Conservation (phyloP, 2,329 filamentous ascomycete genomes). For the Thielaviopsis punctulata region DNA sequence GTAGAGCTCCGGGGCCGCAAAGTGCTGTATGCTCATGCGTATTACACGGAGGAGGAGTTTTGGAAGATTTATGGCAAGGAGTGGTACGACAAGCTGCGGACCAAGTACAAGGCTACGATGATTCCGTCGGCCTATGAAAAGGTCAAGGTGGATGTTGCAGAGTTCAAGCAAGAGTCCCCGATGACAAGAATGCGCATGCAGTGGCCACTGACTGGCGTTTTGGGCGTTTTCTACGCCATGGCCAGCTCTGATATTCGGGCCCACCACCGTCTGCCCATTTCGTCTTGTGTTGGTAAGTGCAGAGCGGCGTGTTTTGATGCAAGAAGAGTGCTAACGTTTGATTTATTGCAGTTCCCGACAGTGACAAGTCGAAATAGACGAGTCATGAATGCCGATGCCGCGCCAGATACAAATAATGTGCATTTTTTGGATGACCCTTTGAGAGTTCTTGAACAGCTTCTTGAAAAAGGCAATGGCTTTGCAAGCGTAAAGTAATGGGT, state of each 20-base stretch:
- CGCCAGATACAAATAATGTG: too few relatives aligned
- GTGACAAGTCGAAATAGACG: not conserved
- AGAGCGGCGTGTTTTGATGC: not conserved
- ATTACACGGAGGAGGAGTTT: conserved; percentile 51
- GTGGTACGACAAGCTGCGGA: conserved; percentile 40
- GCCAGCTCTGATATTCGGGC: conserved; percentile 7
- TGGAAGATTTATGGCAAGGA: conserved; percentile 44
- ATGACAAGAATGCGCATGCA: conserved; percentile 7
- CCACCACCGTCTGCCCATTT: conserved; percentile 7
- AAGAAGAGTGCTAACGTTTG: not conserved
- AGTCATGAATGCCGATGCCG: not conserved
- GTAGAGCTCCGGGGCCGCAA: conserved; percentile 46
- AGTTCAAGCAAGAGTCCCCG: conserved; percentile 3
- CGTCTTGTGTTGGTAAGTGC: conserved; percentile 8
- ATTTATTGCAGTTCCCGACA: not conserved
- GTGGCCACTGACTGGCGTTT: conserved; percentile 9
- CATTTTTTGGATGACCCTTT: not conserved
- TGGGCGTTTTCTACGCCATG: conserved; percentile 5
- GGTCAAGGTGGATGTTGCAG: conserved; percentile 29
- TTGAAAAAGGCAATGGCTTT: too few relatives aligned
- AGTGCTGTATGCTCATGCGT: conserved; percentile 53
- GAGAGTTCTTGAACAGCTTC: too few relatives aligned
- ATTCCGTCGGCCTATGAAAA: conserved; percentile 53
- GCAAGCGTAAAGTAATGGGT: too few relatives aligned
- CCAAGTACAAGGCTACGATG: conserved; percentile 39